phyloP scores from a whole-genome alignment of 2,329 filamentous ascomycete genomes.

The Sporothrix pseudoabietina region DNA sequence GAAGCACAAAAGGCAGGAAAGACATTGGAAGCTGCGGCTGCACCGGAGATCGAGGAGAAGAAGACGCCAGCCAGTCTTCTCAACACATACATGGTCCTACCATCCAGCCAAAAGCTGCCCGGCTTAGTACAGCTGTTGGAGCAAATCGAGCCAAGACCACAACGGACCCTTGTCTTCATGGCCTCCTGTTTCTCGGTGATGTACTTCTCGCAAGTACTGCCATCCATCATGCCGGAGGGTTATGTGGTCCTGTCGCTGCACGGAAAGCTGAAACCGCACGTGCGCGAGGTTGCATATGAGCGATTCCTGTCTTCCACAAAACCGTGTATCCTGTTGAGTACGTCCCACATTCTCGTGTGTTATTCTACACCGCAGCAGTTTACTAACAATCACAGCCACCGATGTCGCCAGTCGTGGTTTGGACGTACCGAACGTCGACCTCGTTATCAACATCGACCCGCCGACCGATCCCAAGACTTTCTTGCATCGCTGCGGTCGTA shows the following conservation, averaged over 20 bases:
- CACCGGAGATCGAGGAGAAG: conserved; percentile 70
- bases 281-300: conserved; percentile 83
- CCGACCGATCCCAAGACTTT: conserved; percentile 90
- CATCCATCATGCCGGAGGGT: conserved; percentile 66
- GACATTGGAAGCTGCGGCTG: conserved; percentile 32
- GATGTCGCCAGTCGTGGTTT: conserved; percentile 87
- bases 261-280: conserved; percentile 86
- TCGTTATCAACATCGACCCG: conserved; percentile 85
- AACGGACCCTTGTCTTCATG: conserved; percentile 87
- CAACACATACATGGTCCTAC: conserved; percentile 79
- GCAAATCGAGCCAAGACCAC: conserved; percentile 69
- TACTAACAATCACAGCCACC: conserved; percentile 50
- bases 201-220: conserved; percentile 84
- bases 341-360: background rate
- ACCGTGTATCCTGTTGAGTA: conserved; percentile 75
- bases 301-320: conserved; percentile 74
- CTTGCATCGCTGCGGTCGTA: conserved; percentile 87
- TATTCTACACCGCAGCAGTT: background rate
- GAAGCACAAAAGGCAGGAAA: background rate
- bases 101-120: conserved; percentile 78
- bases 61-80: conserved; percentile 89
- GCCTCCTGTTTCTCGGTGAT: conserved; percentile 94
- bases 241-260: conserved; percentile 80
- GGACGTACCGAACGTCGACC: conserved; percentile 88
- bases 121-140: conserved; percentile 70